phyloP scores from a whole-genome alignment of 306 rosid species.

The Prosopis cineraria region DNA sequence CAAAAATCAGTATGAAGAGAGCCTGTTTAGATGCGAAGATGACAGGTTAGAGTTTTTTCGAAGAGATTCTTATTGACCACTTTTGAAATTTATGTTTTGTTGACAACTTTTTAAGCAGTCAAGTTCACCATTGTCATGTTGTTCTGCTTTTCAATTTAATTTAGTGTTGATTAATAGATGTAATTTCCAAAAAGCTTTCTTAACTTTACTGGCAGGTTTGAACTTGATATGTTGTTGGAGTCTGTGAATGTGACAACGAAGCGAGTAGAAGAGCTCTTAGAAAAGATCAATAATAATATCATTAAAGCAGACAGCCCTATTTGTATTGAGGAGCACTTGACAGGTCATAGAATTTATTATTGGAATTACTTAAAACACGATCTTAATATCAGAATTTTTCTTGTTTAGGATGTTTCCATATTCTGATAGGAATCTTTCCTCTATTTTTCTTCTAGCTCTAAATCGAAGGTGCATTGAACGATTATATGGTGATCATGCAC shows the following conservation, averaged over 20 bases:
- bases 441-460: constrained; percentile 58
- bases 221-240: constrained; percentile 97
- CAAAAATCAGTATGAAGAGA: constrained; percentile 98
- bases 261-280: constrained; percentile 90
- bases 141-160: constrained; percentile 18
- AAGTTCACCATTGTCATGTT: neutral
- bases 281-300: constrained; percentile 72
- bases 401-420: constrained; percentile 21
- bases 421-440: constrained; percentile 32
- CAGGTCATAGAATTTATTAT: constrained; percentile 61
- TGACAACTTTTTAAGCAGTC: constrained; percentile 9
- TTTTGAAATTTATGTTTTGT: constrained; percentile 9
- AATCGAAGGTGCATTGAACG: constrained; percentile 94
- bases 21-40: constrained; percentile 98
- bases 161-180: constrained; percentile 20
- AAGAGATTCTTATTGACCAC: constrained; percentile 25
- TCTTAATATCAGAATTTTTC: constrained; percentile 21
- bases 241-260: constrained; percentile 85
- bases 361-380: constrained; percentile 27
- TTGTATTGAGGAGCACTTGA: constrained; percentile 82
- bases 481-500: constrained; percentile 98
- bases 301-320: constrained; percentile 71
- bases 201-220: constrained; percentile 70
- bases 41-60: constrained; percentile 72
- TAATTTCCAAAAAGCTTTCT: neutral